Conservation (phyloP, 1,284 basidiomycete species). For the Microbotryomycetes sp. region DNA sequence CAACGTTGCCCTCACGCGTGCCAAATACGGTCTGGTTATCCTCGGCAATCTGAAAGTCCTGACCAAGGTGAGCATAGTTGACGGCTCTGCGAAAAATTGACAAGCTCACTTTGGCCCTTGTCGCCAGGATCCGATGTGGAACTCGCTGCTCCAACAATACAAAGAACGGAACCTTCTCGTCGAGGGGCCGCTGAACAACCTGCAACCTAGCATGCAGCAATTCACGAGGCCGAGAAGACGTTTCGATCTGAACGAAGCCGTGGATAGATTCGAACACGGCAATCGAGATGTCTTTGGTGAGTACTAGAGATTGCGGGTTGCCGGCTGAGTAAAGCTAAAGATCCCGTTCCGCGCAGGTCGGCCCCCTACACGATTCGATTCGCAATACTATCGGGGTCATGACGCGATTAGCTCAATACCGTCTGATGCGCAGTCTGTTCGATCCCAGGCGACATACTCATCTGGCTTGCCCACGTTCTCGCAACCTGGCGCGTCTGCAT, state of each 20-base stretch:
- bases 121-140: conserved; percentile 88
- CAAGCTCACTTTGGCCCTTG: not conserved
- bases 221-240: conserved; percentile 90
- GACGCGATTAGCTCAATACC: conserved; percentile 91
- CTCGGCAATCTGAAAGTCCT: conserved; percentile 97
- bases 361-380: conserved; percentile 86
- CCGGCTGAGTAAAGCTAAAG: too few relatives aligned
- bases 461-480: conserved; percentile 77
- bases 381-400: conserved; percentile 90
- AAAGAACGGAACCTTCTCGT: conserved; percentile 93
- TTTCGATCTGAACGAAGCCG: conserved; percentile 26
- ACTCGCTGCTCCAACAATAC: conserved; percentile 95
- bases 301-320: too few relatives aligned
- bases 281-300: conserved; percentile 27
- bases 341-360: too few relatives aligned
- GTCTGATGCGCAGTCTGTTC: conserved; percentile 84
- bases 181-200: conserved; percentile 90
- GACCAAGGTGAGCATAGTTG: conserved; percentile 67
- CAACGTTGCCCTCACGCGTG: conserved; percentile 94
- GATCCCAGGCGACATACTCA: conserved; percentile 87
- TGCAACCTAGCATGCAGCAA: conserved; percentile 97
- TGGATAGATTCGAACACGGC: conserved; percentile 34
- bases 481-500: conserved; percentile 18
- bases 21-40: conserved; percentile 96
- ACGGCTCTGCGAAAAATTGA: too few relatives aligned